Evolutionary conservation across 208 protist genomes (phyloP).

Genomic region (Trypanosoma cruzi): DNA sequence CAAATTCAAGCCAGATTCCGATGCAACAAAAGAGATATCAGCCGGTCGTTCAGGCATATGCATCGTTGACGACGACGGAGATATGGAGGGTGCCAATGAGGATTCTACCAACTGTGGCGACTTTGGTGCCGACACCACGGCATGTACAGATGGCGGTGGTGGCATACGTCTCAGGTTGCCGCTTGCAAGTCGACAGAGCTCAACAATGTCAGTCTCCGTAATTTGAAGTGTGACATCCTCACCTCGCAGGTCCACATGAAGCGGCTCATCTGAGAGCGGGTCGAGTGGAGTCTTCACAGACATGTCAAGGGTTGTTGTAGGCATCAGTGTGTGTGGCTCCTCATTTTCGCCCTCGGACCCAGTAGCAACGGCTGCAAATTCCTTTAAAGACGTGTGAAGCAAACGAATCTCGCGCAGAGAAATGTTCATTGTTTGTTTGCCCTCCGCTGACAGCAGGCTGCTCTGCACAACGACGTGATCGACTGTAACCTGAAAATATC

Average conservation of each 20-base stretch:
- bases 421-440: slow-evolving; percentile 66
- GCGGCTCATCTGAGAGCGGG: slow-evolving; percentile 45
- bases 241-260: slow-evolving; percentile 48
- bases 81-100: neutral
- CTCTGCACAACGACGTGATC: slow-evolving; percentile 63
- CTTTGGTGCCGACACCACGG: slow-evolving; percentile 12
- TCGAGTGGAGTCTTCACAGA: slow-evolving; percentile 59
- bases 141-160: slow-evolving; percentile 11
- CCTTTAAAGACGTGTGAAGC: slow-evolving; percentile 23
- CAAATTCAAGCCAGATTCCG: neutral
- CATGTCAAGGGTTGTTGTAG: slow-evolving; percentile 54
- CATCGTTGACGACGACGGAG: neutral
- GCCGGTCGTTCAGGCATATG: neutral
- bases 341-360: neutral
- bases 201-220: slow-evolving; percentile 51
- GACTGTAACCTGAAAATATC: slow-evolving; percentile 57
- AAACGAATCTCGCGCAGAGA: slow-evolving; percentile 70
- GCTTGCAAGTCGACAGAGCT: slow-evolving; percentile 54
- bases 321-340: slow-evolving; percentile 41
- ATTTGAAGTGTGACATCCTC: slow-evolving; percentile 54
- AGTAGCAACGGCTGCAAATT: neutral
- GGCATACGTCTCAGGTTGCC: slow-evolving; percentile 58
- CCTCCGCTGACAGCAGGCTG: slow-evolving; percentile 57
- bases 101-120: slow-evolving; percentile 8
- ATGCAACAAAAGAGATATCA: neutral